These are phyloP conservation scores for slime mould (Dictyostelium discoideum) DNA, from an alignment of 78 protist species.

Conservation along the genomic window DNA sequence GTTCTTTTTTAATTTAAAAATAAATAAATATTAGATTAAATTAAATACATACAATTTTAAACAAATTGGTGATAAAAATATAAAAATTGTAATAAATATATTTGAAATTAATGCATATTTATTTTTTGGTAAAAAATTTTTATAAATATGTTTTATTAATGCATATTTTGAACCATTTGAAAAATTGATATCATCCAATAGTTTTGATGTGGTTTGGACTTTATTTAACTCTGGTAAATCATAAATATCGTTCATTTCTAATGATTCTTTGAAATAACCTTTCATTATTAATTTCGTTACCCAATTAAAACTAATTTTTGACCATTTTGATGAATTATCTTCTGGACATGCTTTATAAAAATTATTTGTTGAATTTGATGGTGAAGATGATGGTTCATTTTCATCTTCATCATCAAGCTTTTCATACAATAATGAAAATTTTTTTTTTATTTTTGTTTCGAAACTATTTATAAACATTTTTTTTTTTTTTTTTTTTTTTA, in stretches of 20 bases:
- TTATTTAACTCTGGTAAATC: conserved; percentile 6
- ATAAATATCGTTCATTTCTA: conserved; percentile 23
- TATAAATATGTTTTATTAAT: conserved; percentile 25
- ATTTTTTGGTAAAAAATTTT: not conserved
- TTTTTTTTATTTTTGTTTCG: not conserved
- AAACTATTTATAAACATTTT: not conserved
- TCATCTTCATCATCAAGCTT: not conserved
- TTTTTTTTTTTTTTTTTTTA: too few relatives aligned
- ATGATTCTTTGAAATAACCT: conserved; percentile 29
- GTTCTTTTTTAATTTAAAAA: not conserved
- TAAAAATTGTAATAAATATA: not conserved
- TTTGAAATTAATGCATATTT: not conserved
- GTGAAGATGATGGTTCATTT: not conserved
- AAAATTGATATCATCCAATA: not conserved
- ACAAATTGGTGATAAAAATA: conserved; percentile 18
- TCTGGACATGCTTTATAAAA: conserved; percentile 22
- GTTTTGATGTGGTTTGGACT: not conserved
- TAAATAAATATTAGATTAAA: not conserved
- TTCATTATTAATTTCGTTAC: not conserved
- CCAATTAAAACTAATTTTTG: conserved; percentile 19
- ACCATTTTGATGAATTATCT: not conserved
- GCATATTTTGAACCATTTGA: not conserved
- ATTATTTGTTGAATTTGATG: not conserved
- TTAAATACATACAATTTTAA: conserved; percentile 13
- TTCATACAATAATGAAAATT: not conserved